Percentiles rank a stretch among this genome's conserved stretches.
Evolutionary conservation across 257 asterid genomes (phyloP).

Genomic region (Sherardia arvensis): DNA sequence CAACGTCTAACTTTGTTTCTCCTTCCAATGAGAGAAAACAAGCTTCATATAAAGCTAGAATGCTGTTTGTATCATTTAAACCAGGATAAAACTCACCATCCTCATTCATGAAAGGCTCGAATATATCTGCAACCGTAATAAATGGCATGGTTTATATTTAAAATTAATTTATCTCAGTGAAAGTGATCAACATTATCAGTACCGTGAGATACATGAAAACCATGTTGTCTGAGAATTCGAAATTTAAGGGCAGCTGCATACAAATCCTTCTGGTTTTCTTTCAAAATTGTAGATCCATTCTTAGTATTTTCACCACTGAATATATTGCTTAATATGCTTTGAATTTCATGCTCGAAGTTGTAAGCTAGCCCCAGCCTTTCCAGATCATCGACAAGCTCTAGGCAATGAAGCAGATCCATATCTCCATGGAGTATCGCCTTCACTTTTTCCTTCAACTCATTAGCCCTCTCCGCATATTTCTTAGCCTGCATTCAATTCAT

Average conservation of each 20-base stretch:
- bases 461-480: background rate
- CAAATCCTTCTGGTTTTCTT: background rate
- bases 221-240: conserved; percentile 20
- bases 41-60: conserved; percentile 20
- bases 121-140: conserved; percentile 24
- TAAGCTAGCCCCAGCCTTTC: too few species aligned
- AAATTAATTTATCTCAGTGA: too few species aligned
- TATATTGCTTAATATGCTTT: too few species aligned
- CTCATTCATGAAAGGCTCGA: conserved; percentile 11
- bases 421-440: background rate
- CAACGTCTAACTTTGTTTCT: conserved; percentile 5
- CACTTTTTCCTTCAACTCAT: conserved; percentile 8
- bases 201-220: too few species aligned
- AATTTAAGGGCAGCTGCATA: conserved; percentile 17
- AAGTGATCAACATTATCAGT: too few species aligned
- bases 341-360: too few species aligned
- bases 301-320: background rate
- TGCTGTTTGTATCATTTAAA: conserved; percentile 14
- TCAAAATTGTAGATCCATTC: background rate
- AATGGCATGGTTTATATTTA: too few species aligned
- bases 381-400: too few species aligned
- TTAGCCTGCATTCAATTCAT: background rate
- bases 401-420: too few species aligned
- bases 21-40: conserved; percentile 4
- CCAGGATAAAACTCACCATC: conserved; percentile 10